phyloP scores from a whole-genome alignment of 768 basidiomycete genomes.

The Nidularia sp. region DNA sequence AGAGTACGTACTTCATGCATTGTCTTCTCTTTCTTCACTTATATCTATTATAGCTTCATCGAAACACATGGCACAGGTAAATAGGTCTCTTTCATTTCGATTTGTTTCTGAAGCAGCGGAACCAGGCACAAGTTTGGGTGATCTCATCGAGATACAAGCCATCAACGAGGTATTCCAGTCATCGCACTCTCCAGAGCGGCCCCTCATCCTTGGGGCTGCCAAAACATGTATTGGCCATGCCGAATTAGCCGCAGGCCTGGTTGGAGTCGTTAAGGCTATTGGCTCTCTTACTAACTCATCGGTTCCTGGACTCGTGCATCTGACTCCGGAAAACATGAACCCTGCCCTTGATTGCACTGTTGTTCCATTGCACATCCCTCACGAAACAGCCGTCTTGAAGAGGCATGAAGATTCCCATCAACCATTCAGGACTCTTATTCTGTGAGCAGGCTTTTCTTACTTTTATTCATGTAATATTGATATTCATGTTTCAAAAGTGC shows the following conservation, averaged over 20 bases:
- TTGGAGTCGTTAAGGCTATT: constrained; percentile 25
- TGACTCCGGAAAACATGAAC: constrained; percentile 24
- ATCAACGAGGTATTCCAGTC: constrained; percentile 27
- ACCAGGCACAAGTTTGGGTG: constrained; percentile 27
- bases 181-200: constrained; percentile 21
- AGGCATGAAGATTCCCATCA: constrained; percentile 9
- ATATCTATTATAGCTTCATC: constrained; percentile 19
- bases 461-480: neutral
- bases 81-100: neutral
- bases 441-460: constrained; percentile 14
- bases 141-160: constrained; percentile 29
- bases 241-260: constrained; percentile 24
- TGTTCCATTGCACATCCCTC: constrained; percentile 24
- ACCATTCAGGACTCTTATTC: constrained; percentile 21
- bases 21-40: neutral
- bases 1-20: constrained; percentile 19
- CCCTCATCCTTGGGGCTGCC: constrained; percentile 25
- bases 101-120: neutral
- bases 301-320: constrained; percentile 25
- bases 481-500: constrained; percentile 15
- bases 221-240: constrained; percentile 31
- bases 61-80: constrained; percentile 31
- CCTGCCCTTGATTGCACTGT: constrained; percentile 24
- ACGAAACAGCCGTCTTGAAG: constrained; percentile 5
- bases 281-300: constrained; percentile 16